Evolutionary conservation across 2,329 filamentous ascomycete species (phyloP).

Genomic region (Hypoxylon rubiginosum): DNA sequence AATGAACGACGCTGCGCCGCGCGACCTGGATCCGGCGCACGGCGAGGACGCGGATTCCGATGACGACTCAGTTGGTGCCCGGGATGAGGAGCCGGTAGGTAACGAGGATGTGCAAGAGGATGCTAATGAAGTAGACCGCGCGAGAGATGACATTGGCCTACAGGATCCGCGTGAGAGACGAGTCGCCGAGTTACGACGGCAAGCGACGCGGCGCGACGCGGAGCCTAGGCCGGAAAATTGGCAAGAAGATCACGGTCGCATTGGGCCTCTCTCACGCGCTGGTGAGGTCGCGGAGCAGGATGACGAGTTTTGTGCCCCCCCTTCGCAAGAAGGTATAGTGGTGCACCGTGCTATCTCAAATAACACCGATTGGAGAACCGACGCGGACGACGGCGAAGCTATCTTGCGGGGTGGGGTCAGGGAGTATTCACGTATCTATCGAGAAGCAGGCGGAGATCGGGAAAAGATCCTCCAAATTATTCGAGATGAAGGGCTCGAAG

Average conservation of each 20-base stretch:
- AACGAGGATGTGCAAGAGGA: slow-evolving; percentile 34
- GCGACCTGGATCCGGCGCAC: slow-evolving; percentile 24
- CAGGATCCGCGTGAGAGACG: slow-evolving; percentile 44
- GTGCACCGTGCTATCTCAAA: slow-evolving; percentile 7
- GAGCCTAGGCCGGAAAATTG: slow-evolving; percentile 10
- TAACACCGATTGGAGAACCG: neutral
- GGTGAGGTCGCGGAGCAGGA: slow-evolving; percentile 7
- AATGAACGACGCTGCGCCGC: slow-evolving; percentile 32
- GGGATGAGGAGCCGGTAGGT: slow-evolving; percentile 20
- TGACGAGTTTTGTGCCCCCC: slow-evolving; percentile 3
- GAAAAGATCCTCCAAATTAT: slow-evolving; percentile 72
- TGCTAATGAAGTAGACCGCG: slow-evolving; percentile 21
- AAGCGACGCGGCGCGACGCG: slow-evolving; percentile 44
- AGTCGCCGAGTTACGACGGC: slow-evolving; percentile 47
- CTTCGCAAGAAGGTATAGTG: slow-evolving; percentile 7
- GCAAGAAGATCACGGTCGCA: slow-evolving; percentile 27
- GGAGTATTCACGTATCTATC: slow-evolving; percentile 69
- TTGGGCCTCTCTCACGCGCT: slow-evolving; percentile 9
- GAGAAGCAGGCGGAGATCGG: slow-evolving; percentile 70
- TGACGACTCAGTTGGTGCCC: slow-evolving; percentile 24
- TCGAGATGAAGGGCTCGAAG: slow-evolving; percentile 69
- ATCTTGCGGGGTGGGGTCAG: slow-evolving; percentile 49
- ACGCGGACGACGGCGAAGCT: slow-evolving; percentile 20
- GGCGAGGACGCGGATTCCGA: slow-evolving; percentile 41
- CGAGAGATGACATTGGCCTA: slow-evolving; percentile 33